Evolutionary conservation across 1,284 basidiomycete genomes (phyloP).

Genomic region (Cutaneotrichosporon sp.): DNA sequence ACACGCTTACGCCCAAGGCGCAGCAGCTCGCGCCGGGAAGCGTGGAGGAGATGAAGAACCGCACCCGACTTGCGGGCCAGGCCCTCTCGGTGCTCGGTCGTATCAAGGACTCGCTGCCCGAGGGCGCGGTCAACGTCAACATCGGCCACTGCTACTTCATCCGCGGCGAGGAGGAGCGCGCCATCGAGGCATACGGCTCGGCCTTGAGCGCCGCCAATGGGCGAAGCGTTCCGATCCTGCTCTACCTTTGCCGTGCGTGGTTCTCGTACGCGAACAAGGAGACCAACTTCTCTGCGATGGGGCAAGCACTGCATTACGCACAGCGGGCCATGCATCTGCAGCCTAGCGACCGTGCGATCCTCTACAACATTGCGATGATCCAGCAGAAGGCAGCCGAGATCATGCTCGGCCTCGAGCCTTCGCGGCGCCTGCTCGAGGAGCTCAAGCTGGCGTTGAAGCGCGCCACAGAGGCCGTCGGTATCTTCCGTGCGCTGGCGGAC

Average conservation of each 20-base stretch:
- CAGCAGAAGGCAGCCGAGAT: conserved; percentile 91
- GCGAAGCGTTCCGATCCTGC: conserved; percentile 69
- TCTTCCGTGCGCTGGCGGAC: conserved; percentile 77
- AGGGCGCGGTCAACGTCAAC: conserved; percentile 87
- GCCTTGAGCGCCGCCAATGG: conserved; percentile 71
- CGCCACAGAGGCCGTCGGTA: conserved; percentile 83
- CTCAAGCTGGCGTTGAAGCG: conserved; percentile 74
- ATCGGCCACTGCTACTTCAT: conserved; percentile 93
- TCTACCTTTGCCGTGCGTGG: conserved; percentile 86
- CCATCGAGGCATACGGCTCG: conserved; percentile 94
- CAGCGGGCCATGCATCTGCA: conserved; percentile 80
- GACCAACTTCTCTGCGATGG: conserved; percentile 75
- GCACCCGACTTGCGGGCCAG: conserved; percentile 72
- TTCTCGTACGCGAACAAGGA: conserved; percentile 89
- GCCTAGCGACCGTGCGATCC: conserved; percentile 79
- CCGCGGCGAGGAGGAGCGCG: conserved; percentile 87
- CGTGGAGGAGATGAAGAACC: conserved; percentile 62
- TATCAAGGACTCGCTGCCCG: conserved; percentile 78
- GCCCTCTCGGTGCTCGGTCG: conserved; percentile 84
- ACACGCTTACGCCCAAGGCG: conserved; percentile 64
- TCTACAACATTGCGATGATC: conserved; percentile 96
- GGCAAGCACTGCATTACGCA: conserved; percentile 73
- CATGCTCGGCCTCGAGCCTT: conserved; percentile 68
- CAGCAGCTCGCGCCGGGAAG: conserved; percentile 44
- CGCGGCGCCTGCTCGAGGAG: conserved; percentile 76